Evolutionary conservation across 1,284 basidiomycete genomes (phyloP), one percentile per base, ranked within the genome.

Genomic region (Ceratobasidium sp.): DNA sequence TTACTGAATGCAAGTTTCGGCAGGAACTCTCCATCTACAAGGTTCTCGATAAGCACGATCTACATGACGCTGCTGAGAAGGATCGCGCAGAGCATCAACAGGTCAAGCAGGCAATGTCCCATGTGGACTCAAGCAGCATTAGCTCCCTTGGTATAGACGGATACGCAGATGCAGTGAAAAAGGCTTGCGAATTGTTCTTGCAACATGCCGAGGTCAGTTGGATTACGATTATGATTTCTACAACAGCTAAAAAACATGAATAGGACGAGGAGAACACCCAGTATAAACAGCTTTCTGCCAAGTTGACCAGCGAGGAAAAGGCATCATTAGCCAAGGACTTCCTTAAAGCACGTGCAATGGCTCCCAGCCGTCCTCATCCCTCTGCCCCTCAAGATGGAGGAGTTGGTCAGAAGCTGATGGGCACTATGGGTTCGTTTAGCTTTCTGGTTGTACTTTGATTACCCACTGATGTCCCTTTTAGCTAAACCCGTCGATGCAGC

Each of bases 21-120:
- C 45, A 64, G 61, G 61, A 64, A 32, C 61, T 64, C 16, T 64
- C 61, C 26, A 64, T 64, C 28, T 64, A 64, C 61, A 64, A 64
- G 21, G 45, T 50, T 26, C 43, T 64, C 26, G 61, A 64, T 21
- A 32, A 23, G 16, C 61, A 64, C 18, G 61, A 28, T 21, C 45
- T 64, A 3, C 61, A 64, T 30, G 61, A 48, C 16, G 61, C 61
- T 18, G 61, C 61, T 16, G 61, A 64, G 30, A 64, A 64, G 30
- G 61, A 64, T 23, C 61, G 61, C 4, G 45, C 28, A 6, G 61
- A 64, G 28, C 61, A 64, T 28, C 43, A 46, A 18, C 23, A 64
- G 32, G 61, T 64, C 30, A 64, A 64, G 43, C 41, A 64, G 34
- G 61, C 61, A 43, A 64, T 64, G 61, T 48, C 45, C 26, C 45